Evolutionary conservation across 148 eudicot species (phyloP).

Genomic region (Camellia japonica): DNA sequence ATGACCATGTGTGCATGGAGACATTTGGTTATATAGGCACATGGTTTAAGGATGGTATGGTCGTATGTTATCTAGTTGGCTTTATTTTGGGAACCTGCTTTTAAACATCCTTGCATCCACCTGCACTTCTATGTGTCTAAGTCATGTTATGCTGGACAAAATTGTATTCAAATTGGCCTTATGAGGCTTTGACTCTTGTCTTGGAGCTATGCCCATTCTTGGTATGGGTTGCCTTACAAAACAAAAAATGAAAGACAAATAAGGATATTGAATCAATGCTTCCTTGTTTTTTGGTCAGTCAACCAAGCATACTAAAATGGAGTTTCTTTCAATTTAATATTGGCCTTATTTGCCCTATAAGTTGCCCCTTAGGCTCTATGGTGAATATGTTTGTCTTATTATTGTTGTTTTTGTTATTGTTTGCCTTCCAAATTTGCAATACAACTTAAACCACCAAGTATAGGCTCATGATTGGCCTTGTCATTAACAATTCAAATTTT

Average conservation of each 20-base stretch:
- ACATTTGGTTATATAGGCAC: not conserved
- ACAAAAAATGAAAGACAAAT: not conserved
- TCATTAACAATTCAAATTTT: not conserved
- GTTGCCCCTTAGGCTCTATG: no score
- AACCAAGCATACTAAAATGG: no score
- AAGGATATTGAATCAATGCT: not conserved
- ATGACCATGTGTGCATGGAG: not conserved
- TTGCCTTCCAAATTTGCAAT: not conserved
- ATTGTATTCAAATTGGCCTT: not conserved
- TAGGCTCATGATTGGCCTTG: not conserved
- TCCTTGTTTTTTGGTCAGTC: no score
- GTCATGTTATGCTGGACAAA: slow-evolving; percentile 1
- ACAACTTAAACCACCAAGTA: not conserved
- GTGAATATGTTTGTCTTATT: not conserved
- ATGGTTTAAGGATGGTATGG: not conserved
- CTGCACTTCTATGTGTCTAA: not conserved
- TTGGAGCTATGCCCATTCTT: not conserved
- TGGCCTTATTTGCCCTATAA: no score
- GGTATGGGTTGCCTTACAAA: not conserved
- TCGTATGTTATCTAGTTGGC: not conserved
- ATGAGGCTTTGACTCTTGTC: not conserved
- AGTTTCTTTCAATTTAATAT: no score
- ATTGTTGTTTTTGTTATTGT: not conserved
- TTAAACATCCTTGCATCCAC: not conserved
- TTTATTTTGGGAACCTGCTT: not conserved